phyloP scores from a whole-genome alignment of 2,329 filamentous ascomycete species.

The Fusarium citri region DNA sequence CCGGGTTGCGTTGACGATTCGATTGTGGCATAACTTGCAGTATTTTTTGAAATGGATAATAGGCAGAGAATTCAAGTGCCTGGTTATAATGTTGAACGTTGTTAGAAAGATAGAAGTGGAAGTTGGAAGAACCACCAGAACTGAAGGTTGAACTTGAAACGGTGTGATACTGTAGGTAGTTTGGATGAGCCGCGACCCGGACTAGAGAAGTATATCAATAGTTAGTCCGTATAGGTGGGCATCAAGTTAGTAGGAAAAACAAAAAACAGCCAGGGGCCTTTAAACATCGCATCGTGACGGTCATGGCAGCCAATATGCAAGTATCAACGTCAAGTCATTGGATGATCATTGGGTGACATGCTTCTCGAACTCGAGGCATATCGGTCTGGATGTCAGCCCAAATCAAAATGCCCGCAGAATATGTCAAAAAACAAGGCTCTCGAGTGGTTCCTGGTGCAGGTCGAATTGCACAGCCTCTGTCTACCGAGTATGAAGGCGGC shows the following conservation, averaged over 20 bases:
- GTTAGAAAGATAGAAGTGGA: not conserved
- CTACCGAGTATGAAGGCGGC: conserved; percentile 11
- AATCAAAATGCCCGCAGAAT: conserved; percentile 1
- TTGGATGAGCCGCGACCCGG: not conserved
- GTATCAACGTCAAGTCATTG: conserved; percentile 20
- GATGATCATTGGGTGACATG: not conserved
- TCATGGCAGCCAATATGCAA: conserved; percentile 27
- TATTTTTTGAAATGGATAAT: conserved; percentile 5
- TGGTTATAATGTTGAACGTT: not conserved
- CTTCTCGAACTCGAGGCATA: conserved; percentile 27
- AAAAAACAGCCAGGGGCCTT: conserved; percentile 11
- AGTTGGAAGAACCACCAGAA: not conserved
- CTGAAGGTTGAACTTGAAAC: conserved; percentile 6
- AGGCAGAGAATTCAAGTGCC: conserved; percentile 13
- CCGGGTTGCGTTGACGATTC: conserved; percentile 24
- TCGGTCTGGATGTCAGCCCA: conserved; percentile 8
- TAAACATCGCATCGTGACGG: conserved; percentile 16
- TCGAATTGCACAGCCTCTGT: conserved; percentile 21
- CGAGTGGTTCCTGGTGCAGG: conserved; percentile 10
- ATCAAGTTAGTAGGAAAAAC: not conserved
- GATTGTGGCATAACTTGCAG: conserved; percentile 9
- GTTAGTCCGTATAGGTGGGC: not conserved
- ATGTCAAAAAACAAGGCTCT: not conserved
- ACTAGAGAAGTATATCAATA: not conserved
- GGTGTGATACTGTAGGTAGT: not conserved